These are phyloP conservation scores for Diospyros kaki DNA, from an alignment of 148 eudicot species.

Conservation along the genomic window DNA sequence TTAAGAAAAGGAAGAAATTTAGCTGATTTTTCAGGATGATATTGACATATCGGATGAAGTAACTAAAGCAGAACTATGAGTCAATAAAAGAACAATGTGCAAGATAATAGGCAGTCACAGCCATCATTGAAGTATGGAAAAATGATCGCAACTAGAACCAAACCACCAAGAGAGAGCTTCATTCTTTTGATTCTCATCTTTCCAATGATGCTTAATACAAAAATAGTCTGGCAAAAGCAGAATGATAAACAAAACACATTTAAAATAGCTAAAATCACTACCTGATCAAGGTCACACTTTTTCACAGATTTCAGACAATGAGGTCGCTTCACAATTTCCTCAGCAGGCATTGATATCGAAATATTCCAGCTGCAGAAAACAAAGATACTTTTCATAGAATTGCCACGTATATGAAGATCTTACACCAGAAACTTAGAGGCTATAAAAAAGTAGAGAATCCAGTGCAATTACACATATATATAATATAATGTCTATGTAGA, in stretches of 20 bases:
- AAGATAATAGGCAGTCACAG: neutral
- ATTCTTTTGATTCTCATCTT: neutral
- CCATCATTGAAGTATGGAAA: neutral
- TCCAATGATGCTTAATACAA: neutral
- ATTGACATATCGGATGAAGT: neutral
- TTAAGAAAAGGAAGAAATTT: neutral
- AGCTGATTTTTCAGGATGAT: neutral
- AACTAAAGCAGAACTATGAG: neutral
- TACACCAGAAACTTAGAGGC: neutral
- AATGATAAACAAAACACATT: neutral
- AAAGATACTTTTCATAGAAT: neutral
- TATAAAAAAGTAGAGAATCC: neutral
- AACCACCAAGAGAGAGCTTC: neutral
- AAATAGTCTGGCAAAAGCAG: constrained; percentile 3
- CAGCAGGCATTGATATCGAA: constrained; percentile 27
- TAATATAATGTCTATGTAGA: neutral
- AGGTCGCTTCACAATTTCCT: constrained; percentile 50
- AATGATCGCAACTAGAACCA: neutral
- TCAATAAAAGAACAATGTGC: neutral
- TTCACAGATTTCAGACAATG: constrained; percentile 60
- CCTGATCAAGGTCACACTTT: constrained; percentile 65
- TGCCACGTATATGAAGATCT: neutral
- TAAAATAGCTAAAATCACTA: constrained; percentile 11
- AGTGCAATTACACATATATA: neutral
- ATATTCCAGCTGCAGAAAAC: constrained; percentile 10